Percentiles rank a stretch among this genome's conserved stretches.
phyloP scores from a whole-genome alignment of 176 grass and related monocot species.

The Aechmea fasciata region DNA sequence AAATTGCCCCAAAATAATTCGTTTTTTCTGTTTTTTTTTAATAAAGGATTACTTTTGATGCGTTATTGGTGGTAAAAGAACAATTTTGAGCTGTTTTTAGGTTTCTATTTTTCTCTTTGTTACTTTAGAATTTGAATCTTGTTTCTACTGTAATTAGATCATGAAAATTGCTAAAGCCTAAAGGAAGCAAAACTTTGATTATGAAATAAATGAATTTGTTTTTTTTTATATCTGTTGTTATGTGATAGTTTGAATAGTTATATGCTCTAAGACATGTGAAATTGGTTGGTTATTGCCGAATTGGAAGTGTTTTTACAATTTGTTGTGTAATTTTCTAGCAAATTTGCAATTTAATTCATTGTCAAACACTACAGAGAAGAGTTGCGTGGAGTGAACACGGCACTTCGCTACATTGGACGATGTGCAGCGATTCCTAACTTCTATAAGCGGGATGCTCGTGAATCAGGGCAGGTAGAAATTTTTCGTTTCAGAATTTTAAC shows the following conservation, averaged over 20 bases:
- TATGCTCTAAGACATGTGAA: no score
- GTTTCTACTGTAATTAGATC: not conserved
- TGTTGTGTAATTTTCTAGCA: no score
- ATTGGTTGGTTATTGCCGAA: no score
- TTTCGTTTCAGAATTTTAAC: no score
- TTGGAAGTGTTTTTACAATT: not conserved
- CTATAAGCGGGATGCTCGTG: slow-evolving; percentile 45
- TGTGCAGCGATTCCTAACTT: slow-evolving; percentile 49
- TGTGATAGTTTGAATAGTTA: no score
- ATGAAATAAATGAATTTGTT: no score
- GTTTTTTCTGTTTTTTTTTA: no score
- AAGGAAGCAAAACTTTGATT: not conserved
- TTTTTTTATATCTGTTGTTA: no score
- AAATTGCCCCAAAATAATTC: no score
- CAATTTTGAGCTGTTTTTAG: not conserved
- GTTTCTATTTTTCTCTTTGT: not conserved
- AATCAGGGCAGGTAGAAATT: slow-evolving; percentile 45
- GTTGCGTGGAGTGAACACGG: slow-evolving; percentile 54
- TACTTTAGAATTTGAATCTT: not conserved
- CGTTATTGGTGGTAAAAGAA: not conserved
- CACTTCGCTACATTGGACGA: slow-evolving; percentile 47
- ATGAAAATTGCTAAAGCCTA: not conserved
- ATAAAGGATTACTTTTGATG: not conserved
- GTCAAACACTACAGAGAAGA: slow-evolving; percentile 36
- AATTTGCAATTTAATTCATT: slow-evolving; percentile 8